Conservation (phyloP, 352 stramenopile species). For the Globisporangium recalcitrans region DNA sequence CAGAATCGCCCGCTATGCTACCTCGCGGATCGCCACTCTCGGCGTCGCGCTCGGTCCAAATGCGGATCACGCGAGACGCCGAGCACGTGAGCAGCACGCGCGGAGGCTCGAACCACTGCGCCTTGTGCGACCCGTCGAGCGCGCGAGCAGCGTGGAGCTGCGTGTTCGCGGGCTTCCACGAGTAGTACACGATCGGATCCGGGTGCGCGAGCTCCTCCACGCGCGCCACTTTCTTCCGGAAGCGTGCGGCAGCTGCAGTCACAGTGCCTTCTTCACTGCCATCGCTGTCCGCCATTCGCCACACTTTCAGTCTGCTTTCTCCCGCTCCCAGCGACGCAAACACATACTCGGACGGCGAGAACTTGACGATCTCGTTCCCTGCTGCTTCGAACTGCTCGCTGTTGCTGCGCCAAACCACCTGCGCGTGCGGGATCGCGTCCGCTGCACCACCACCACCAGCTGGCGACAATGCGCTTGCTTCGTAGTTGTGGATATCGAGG, state of each 20-base stretch:
- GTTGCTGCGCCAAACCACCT: constrained; percentile 25
- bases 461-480: background rate
- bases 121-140: constrained; percentile 49
- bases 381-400: constrained; percentile 7
- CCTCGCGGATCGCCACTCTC: background rate
- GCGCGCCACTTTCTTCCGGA: constrained; percentile 16
- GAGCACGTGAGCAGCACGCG: constrained; percentile 78
- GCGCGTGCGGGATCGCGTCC: constrained; percentile 19
- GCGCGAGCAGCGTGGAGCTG: constrained; percentile 47
- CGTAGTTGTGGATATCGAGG: constrained; percentile 36
- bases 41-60: constrained; percentile 51
- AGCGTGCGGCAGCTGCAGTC: background rate
- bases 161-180: constrained; percentile 71
- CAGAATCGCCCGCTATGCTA: background rate
- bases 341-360: constrained; percentile 66
- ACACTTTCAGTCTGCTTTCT: constrained; percentile 43
- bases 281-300: constrained; percentile 43
- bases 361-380: constrained; percentile 56
- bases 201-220: constrained; percentile 45
- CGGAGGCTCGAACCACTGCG: constrained; percentile 69
- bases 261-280: too few relatives aligned
- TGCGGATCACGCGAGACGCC: constrained; percentile 33
- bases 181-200: constrained; percentile 71
- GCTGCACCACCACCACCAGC: background rate
- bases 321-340: constrained; percentile 44